A percentile compares a stretch with the other conserved stretches of the same genome.
Conservation (phyloP, 768 basidiomycete species). For the Termitomyces sp. region DNA sequence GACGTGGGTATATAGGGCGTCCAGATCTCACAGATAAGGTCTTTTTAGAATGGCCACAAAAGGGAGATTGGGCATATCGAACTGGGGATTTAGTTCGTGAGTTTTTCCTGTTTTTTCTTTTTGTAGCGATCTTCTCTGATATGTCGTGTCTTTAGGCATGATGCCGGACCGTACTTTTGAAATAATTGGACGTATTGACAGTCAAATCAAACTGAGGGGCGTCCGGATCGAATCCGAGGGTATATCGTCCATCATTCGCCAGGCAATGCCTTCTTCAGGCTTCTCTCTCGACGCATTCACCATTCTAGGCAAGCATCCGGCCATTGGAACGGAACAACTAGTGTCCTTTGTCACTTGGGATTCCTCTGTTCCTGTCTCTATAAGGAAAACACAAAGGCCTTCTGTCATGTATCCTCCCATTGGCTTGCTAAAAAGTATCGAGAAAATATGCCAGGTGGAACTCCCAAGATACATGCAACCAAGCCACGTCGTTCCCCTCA, state of each 20-base stretch:
- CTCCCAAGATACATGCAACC: conserved; percentile 49
- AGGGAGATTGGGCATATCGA: conserved; percentile 38
- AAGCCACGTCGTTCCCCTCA: conserved; percentile 42
- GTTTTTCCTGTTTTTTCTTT: conserved; percentile 8
- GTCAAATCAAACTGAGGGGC: conserved; percentile 47
- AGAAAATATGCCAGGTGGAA: conserved; percentile 32
- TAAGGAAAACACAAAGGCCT: conserved; percentile 27
- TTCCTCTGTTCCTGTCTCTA: conserved; percentile 26
- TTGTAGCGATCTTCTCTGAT: neutral
- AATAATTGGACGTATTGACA: conserved; percentile 46
- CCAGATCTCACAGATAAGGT: conserved; percentile 39
- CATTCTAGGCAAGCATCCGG: conserved; percentile 37
- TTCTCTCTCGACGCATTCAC: conserved; percentile 34
- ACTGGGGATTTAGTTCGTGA: conserved; percentile 44
- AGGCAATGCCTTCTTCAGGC: conserved; percentile 17
- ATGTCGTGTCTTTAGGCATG: conserved; percentile 29
- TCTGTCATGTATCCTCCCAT: conserved; percentile 16
- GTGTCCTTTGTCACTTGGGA: conserved; percentile 44
- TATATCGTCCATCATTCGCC: conserved; percentile 39
- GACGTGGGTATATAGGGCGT: conserved; percentile 43
- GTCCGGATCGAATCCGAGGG: conserved; percentile 52
- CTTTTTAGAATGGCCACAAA: conserved; percentile 39
- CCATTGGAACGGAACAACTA: conserved; percentile 38
- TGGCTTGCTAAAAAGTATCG: conserved; percentile 26
- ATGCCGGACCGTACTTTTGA: conserved; percentile 43